phyloP scores from a whole-genome alignment of 306 rosid genomes.

The Corylus heterophylla region DNA sequence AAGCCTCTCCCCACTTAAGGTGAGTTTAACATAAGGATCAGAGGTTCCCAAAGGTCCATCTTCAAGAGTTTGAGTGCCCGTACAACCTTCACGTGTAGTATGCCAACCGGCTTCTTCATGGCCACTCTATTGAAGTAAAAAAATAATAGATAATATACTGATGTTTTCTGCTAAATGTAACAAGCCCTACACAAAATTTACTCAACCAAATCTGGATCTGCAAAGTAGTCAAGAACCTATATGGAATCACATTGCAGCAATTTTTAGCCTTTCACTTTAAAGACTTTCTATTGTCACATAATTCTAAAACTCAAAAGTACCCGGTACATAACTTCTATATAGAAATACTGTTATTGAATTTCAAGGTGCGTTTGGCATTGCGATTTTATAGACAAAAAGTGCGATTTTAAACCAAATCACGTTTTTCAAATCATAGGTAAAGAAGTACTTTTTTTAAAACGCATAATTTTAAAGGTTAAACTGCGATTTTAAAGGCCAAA shows the following conservation, averaged over 20 bases:
- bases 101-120: slow-evolving; percentile 34
- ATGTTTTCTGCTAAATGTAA: background rate
- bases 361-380: too few species aligned
- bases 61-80: slow-evolving; percentile 31
- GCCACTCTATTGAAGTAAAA: background rate
- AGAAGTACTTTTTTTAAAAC: too few species aligned
- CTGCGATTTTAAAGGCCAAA: too few species aligned
- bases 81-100: slow-evolving; percentile 33
- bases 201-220: background rate
- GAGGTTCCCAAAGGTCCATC: slow-evolving; percentile 34
- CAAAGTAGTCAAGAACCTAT: background rate
- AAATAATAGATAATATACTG: background rate
- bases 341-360: background rate
- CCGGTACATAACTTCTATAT: background rate
- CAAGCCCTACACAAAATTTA: background rate
- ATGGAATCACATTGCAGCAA: background rate
- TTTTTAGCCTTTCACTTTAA: background rate
- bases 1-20: slow-evolving; percentile 26
- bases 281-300: background rate
- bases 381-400: too few species aligned
- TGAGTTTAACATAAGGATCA: slow-evolving; percentile 33
- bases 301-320: background rate
- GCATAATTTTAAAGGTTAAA: too few species aligned
- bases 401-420: too few species aligned
- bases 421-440: too few species aligned